Conservation (phyloP, 139 green algal genomes). For the Chlamydomonas incerta region DNA sequence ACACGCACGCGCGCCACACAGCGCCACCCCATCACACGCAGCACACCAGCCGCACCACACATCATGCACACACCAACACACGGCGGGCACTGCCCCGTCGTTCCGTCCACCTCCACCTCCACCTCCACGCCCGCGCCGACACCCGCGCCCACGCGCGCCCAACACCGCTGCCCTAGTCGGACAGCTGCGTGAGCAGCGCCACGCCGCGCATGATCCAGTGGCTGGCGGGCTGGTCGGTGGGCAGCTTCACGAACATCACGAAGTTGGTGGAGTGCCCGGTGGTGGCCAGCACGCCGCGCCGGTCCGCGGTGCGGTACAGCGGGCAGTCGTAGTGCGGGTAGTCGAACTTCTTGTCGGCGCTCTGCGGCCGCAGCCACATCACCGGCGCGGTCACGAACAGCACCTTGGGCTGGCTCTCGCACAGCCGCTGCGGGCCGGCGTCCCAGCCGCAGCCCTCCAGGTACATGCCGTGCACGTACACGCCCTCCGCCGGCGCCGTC, state of each 20-base stretch:
- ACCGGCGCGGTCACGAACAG: conserved; percentile 74
- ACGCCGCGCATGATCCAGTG: conserved; percentile 85
- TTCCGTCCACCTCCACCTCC: too few species aligned
- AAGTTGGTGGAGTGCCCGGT: conserved; percentile 91
- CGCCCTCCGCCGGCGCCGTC: conserved; percentile 66
- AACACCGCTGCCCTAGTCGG: conserved; percentile 50
- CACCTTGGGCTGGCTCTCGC: conserved; percentile 74
- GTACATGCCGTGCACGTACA: conserved; percentile 78
- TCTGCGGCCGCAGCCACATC: conserved; percentile 78
- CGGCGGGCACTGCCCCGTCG: too few species aligned
- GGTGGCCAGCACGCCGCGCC: conserved; percentile 80
- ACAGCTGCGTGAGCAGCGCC: conserved; percentile 75
- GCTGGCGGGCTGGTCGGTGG: conserved; percentile 54
- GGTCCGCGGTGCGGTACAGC: conserved; percentile 83
- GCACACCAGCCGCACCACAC: too few species aligned
- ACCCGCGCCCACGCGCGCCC: not conserved
- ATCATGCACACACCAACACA: too few species aligned
- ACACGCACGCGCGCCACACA: too few species aligned
- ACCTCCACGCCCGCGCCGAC: too few species aligned
- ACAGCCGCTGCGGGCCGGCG: conserved; percentile 49
- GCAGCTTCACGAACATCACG: conserved; percentile 81
- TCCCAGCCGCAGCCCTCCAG: conserved; percentile 84
- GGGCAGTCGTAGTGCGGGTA: conserved; percentile 84
- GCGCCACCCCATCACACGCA: too few species aligned
- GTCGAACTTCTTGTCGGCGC: conserved; percentile 41